Conservation (phyloP, 2,329 filamentous ascomycete species). For the Fusarium sarcochroum region DNA sequence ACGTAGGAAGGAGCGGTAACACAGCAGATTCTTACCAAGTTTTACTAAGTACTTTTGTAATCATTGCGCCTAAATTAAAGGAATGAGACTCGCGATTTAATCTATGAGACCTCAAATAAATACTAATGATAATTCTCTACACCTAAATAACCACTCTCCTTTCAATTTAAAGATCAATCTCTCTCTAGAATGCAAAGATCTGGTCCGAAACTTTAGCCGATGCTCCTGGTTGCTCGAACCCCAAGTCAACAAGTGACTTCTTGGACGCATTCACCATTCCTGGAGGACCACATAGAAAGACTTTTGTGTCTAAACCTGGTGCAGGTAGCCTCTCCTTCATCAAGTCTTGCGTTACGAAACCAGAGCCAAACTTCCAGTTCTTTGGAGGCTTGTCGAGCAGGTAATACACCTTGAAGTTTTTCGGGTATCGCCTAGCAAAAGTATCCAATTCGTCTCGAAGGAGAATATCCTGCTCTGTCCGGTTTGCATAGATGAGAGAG, state of each 20-base stretch:
- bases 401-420: conserved; percentile 69
- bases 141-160: too few species aligned
- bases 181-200: conserved; percentile 57
- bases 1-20: too few species aligned
- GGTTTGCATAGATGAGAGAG: conserved; percentile 71
- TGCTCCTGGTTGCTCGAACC: conserved; percentile 65
- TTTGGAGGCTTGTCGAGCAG: conserved; percentile 63
- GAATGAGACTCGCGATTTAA: too few species aligned
- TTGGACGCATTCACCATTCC: conserved; percentile 71
- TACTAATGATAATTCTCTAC: too few species aligned
- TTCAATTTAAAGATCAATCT: too few species aligned
- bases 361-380: conserved; percentile 63
- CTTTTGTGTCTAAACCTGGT: conserved; percentile 61
- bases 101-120: too few species aligned
- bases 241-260: conserved; percentile 61
- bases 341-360: conserved; percentile 65
- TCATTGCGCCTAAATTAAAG: too few species aligned
- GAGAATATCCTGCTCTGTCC: conserved; percentile 70
- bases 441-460: conserved; percentile 68
- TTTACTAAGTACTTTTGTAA: too few species aligned
- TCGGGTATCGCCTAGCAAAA: conserved; percentile 64
- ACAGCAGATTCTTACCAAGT: too few species aligned
- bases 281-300: conserved; percentile 73
- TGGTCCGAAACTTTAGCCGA: conserved; percentile 67
- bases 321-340: conserved; percentile 64